Evolutionary conservation across 208 protist species (phyloP).

Genomic region (Phytomonas sp.): DNA sequence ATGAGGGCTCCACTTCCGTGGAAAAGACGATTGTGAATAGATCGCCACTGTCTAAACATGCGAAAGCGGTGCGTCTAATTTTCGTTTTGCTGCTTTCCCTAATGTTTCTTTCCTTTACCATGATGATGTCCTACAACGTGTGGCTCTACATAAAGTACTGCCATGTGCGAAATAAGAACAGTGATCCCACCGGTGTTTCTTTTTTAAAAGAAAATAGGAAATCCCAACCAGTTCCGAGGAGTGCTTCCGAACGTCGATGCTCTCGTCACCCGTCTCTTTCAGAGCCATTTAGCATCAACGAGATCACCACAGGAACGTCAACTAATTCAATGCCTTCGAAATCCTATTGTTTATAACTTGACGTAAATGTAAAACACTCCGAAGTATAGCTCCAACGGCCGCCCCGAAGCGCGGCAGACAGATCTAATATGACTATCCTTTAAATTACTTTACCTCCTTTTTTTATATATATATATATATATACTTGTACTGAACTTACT

Average conservation of each 20-base stretch:
- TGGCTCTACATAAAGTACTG: background rate
- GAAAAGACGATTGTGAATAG: no score
- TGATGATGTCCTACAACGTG: background rate
- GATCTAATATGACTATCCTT: background rate
- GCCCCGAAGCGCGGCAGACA: background rate
- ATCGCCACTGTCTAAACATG: no score
- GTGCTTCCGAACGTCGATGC: background rate
- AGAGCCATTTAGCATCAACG: background rate
- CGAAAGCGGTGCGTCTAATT: no score
- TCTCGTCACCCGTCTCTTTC: background rate
- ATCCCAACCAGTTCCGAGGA: background rate
- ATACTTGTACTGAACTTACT: no score
- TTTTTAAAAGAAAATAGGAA: background rate
- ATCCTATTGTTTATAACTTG: background rate
- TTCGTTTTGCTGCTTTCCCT: background rate
- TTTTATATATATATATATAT: background rate
- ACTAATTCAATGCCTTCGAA: background rate
- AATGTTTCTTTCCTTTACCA: background rate
- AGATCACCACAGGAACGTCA: background rate
- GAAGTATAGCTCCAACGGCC: background rate
- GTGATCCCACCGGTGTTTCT: background rate
- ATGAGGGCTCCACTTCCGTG: no score
- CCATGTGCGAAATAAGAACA: background rate
- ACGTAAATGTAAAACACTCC: background rate
- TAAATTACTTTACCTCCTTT: background rate